Evolutionary conservation across 306 rosid genomes (phyloP).

Genomic region (Quercus wislizeni): DNA sequence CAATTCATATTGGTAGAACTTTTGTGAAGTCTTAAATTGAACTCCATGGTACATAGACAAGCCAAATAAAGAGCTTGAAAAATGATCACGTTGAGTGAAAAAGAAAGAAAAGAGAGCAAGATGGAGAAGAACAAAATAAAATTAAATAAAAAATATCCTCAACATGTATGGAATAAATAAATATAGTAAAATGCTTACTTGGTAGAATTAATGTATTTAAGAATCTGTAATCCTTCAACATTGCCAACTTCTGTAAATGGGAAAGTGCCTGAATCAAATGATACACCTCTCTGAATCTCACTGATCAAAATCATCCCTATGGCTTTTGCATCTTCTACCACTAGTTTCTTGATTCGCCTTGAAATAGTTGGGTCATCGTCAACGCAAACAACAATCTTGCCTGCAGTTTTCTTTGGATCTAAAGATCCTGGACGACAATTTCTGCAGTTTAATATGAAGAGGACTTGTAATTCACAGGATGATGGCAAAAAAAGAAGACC

Average conservation of each 20-base stretch:
- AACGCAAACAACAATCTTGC: conserved; percentile 71
- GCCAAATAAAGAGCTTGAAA: not conserved
- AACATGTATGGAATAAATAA: not conserved
- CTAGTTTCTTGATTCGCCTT: conserved; percentile 68
- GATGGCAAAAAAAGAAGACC: not conserved
- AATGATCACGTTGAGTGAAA: not conserved
- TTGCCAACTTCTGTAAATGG: conserved; percentile 63
- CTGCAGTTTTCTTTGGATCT: conserved; percentile 61
- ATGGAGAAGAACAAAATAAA: not conserved
- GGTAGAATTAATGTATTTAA: conserved; percentile 68
- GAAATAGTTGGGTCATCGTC: conserved; percentile 47
- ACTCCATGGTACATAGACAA: too few relatives aligned
- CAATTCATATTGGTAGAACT: too few relatives aligned
- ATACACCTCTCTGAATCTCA: conserved; percentile 45
- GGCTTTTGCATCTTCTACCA: conserved; percentile 79
- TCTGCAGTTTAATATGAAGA: conserved; percentile 42
- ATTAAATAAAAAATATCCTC: not conserved
- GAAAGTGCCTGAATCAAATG: conserved; percentile 72
- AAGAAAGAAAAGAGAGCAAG: not conserved
- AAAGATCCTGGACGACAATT: conserved; percentile 88
- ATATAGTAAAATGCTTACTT: conserved; percentile 47
- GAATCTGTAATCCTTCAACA: conserved; percentile 66
- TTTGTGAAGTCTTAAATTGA: too few relatives aligned
- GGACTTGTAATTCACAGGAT: not conserved
- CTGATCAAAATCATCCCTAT: conserved; percentile 64